A percentile compares a stretch with the other conserved stretches of the same genome.
Conservation (phyloP, 2,329 filamentous ascomycete genomes). For the Colletotrichum sp. region DNA sequence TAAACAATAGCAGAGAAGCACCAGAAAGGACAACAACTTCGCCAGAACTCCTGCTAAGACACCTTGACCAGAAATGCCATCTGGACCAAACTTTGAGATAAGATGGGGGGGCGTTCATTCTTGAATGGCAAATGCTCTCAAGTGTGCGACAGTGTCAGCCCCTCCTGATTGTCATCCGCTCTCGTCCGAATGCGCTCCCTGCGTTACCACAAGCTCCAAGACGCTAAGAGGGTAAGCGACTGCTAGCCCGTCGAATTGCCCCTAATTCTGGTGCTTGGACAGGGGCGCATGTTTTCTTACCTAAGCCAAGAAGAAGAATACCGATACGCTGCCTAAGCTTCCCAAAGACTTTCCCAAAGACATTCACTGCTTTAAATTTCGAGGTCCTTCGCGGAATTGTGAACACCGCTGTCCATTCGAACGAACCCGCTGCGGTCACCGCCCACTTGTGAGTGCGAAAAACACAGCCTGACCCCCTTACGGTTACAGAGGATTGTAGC, state of each 20-base stretch:
- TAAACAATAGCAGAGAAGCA: not conserved
- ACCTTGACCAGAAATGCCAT: not conserved
- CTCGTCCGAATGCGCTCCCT: not conserved
- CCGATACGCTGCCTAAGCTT: not conserved
- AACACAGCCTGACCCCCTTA: not conserved
- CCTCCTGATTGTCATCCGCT: not conserved
- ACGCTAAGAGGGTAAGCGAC: not conserved
- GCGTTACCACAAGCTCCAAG: not conserved
- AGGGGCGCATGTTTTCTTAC: not conserved
- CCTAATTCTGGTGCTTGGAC: not conserved
- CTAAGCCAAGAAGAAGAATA: not conserved
- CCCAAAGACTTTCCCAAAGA: not conserved
- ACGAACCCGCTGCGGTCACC: rapidly evolving
- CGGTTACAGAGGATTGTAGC: not conserved
- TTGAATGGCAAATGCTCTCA: not conserved
- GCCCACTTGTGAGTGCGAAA: not conserved
- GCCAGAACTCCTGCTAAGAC: not conserved
- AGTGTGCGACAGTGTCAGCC: not conserved
- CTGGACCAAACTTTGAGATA: rapidly evolving
- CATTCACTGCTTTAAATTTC: not conserved
- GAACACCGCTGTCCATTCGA: not conserved
- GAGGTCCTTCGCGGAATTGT: not conserved
- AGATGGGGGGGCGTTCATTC: not conserved
- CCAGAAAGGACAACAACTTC: not conserved
- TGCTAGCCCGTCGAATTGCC: not conserved